Percentiles rank a stretch among this genome's conserved stretches.
Evolutionary conservation across 23 red algal species (phyloP).

Genomic region (Gracilaria domingensis): DNA sequence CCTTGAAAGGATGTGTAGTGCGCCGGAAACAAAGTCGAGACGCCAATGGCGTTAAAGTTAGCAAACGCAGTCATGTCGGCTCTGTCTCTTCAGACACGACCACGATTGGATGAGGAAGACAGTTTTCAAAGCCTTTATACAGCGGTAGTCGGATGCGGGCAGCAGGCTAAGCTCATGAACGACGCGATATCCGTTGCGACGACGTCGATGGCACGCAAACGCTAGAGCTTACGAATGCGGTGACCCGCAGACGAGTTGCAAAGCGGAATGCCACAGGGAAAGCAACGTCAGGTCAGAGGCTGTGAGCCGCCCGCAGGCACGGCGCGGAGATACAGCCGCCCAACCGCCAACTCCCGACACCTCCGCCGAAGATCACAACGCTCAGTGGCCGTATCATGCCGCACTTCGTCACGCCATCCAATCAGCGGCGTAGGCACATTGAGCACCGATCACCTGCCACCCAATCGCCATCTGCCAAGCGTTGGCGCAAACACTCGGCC

Average conservation of each 20-base stretch:
- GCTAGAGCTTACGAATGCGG: neutral
- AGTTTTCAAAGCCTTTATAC: neutral
- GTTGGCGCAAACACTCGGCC: too few relatives aligned
- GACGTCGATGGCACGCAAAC: neutral
- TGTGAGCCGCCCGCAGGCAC: slow-evolving; percentile 7
- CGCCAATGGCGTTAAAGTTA: neutral
- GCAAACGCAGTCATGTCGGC: slow-evolving; percentile 1
- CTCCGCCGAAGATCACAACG: neutral
- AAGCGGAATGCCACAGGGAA: neutral
- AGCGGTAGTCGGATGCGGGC: neutral
- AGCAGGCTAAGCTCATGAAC: neutral
- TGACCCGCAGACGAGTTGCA: neutral
- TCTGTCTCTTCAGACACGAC: neutral
- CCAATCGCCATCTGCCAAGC: slow-evolving; percentile 2
- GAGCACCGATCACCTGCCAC: neutral
- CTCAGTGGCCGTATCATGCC: neutral
- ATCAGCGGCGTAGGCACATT: neutral
- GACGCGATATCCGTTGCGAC: neutral
- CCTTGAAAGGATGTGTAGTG: slow-evolving; percentile 1
- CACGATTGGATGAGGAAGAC: too few relatives aligned
- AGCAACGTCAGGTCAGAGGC: neutral
- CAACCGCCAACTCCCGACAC: neutral
- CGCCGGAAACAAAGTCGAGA: neutral
- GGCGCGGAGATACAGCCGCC: too few relatives aligned
- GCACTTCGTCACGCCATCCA: neutral